Evolutionary conservation across 2,329 filamentous ascomycete genomes (phyloP).

Genomic region (Talaromyces pinophilus): DNA sequence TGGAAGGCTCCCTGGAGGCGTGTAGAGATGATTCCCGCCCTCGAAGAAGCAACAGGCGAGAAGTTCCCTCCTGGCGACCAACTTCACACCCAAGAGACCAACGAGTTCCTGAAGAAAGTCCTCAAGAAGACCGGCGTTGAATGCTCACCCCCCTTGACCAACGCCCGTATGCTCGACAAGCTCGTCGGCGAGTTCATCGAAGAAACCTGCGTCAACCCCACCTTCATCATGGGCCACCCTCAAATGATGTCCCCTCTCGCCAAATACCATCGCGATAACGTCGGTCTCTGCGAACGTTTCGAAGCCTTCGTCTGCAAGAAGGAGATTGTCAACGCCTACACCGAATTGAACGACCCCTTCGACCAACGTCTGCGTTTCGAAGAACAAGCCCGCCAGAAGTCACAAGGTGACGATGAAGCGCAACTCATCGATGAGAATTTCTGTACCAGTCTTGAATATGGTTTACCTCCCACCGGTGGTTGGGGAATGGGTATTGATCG

Average conservation of each 20-base stretch:
- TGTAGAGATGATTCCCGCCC: constrained; percentile 91
- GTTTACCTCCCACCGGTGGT: constrained; percentile 88
- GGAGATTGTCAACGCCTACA: constrained; percentile 96
- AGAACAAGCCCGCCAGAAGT: constrained; percentile 95
- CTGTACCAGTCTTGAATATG: constrained; percentile 84
- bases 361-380: constrained; percentile 90
- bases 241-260: constrained; percentile 93
- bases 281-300: constrained; percentile 92
- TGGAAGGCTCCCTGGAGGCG: constrained; percentile 94
- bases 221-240: constrained; percentile 82
- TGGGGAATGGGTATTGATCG: constrained; percentile 97
- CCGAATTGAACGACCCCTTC: constrained; percentile 95
- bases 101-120: constrained; percentile 79
- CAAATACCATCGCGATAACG: constrained; percentile 82
- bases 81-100: constrained; percentile 85
- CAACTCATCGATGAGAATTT: constrained; percentile 96
- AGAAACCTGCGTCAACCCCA: constrained; percentile 89
- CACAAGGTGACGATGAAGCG: constrained; percentile 93
- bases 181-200: constrained; percentile 93
- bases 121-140: constrained; percentile 89
- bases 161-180: constrained; percentile 94
- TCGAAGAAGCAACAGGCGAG: constrained; percentile 86
- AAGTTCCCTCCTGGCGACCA: constrained; percentile 90
- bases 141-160: constrained; percentile 86
- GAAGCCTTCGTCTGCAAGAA: constrained; percentile 97